phyloP scores from a whole-genome alignment of 23 red algal genomes.

The Gracilaria gracilis region DNA sequence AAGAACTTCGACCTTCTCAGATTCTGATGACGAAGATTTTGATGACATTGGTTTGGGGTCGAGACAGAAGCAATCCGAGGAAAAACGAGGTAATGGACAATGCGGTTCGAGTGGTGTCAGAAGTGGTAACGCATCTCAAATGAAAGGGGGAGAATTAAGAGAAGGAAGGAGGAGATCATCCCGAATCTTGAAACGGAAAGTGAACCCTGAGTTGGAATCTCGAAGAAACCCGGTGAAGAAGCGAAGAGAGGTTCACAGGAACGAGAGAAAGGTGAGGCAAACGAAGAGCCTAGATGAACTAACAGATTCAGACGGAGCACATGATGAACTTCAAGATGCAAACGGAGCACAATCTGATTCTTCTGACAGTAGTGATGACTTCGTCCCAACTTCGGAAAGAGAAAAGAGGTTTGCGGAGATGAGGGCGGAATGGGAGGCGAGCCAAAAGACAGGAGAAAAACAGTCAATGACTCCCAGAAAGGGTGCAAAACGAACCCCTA shows the following conservation, averaged over 20 bases:
- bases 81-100: not conserved
- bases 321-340: not conserved
- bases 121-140: not conserved
- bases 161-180: not conserved
- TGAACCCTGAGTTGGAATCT: not conserved
- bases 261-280: not conserved
- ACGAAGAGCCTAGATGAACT: constrained; percentile 17
- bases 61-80: not conserved
- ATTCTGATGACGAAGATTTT: constrained; percentile 12
- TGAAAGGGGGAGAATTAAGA: no score
- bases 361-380: constrained; percentile 9
- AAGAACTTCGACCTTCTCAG: not conserved
- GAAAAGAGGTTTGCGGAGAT: not conserved
- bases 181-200: not conserved
- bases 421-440: not conserved
- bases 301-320: not conserved
- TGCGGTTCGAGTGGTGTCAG: no score
- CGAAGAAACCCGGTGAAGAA: no score
- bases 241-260: not conserved
- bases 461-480: not conserved
- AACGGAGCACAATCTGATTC: not conserved
- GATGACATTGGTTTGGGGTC: not conserved
- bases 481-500: not conserved
- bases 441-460: not conserved
- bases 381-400: not conserved